These are phyloP conservation scores for Irpex lacteus DNA, from an alignment of 1,284 basidiomycete genomes.

Conservation along the genomic window DNA sequence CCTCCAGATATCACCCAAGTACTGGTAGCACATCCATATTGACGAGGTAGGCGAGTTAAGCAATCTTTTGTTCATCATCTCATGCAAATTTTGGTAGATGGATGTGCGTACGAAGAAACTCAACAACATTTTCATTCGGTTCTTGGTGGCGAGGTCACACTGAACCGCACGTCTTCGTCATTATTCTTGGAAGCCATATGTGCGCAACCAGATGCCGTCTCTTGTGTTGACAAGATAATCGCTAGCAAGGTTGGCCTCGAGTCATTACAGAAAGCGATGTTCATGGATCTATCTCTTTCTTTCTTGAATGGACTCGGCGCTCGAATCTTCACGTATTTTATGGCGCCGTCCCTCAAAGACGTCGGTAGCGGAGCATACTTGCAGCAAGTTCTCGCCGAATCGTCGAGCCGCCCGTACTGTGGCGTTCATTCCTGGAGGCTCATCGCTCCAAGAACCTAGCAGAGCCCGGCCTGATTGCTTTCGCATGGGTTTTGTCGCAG, in stretches of 20 bases:
- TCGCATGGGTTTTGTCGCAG: conserved; percentile 51
- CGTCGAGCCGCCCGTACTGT: conserved; percentile 55
- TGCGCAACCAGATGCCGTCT: conserved; percentile 35
- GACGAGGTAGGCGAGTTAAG: too few relatives aligned
- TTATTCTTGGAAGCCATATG: conserved; percentile 49
- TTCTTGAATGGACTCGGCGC: conserved; percentile 47
- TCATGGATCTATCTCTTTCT: conserved; percentile 33
- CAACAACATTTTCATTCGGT: conserved; percentile 24
- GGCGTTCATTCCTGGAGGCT: conserved; percentile 39
- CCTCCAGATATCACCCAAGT: too few relatives aligned
- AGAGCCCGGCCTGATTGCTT: conserved; percentile 33
- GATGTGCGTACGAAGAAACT: conserved; percentile 14
- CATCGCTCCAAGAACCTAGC: conserved; percentile 38
- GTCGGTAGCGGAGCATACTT: conserved; percentile 45
- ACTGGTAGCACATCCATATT: too few relatives aligned
- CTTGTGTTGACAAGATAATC: conserved; percentile 41
- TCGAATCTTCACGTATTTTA: conserved; percentile 40
- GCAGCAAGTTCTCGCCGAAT: conserved; percentile 38
- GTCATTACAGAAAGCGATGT: conserved; percentile 43
- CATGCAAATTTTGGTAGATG: not conserved
- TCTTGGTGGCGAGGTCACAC: conserved; percentile 14
- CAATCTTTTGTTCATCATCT: too few relatives aligned
- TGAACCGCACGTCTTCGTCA: conserved; percentile 20
- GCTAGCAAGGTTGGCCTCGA: conserved; percentile 37
- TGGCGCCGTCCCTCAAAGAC: conserved; percentile 31